Evolutionary conservation across 805 yeast species (phyloP).

Genomic region (Candida peoriensis): DNA sequence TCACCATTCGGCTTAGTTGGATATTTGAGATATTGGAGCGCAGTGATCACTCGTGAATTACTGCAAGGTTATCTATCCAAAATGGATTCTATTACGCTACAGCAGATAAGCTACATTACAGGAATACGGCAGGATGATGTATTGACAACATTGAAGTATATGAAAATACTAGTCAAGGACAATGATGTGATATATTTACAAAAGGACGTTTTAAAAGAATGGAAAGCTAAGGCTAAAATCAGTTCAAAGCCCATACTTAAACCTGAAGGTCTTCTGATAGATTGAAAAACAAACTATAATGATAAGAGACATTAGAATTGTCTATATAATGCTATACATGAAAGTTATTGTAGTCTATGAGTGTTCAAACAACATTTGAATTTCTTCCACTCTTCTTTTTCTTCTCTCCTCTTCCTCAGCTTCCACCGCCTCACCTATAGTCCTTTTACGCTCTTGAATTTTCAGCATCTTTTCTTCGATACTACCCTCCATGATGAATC

Average conservation of each 20-base stretch:
- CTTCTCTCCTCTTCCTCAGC: slow-evolving; percentile 72
- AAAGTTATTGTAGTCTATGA: no score
- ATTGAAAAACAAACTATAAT: slow-evolving; percentile 4
- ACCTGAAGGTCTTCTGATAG: slow-evolving; percentile 4
- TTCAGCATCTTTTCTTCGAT: slow-evolving; percentile 85
- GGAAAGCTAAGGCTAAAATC: slow-evolving; percentile 16
- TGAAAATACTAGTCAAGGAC: slow-evolving; percentile 38
- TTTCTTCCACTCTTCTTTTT: slow-evolving; percentile 65
- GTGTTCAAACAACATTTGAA: slow-evolving; percentile 57
- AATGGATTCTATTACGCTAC: slow-evolving; percentile 34
- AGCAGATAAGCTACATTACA: slow-evolving; percentile 47
- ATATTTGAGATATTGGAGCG: slow-evolving; percentile 74
- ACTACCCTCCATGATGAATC: slow-evolving; percentile 78
- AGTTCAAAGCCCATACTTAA: slow-evolving; percentile 7
- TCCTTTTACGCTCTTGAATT: slow-evolving; percentile 81
- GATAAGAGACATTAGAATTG: slow-evolving; percentile 3
- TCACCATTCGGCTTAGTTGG: slow-evolving; percentile 75
- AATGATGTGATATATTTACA: slow-evolving; percentile 16
- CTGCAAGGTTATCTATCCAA: slow-evolving; percentile 34
- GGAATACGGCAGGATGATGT: slow-evolving; percentile 65
- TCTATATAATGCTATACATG: no score
- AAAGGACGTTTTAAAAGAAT: slow-evolving; percentile 8
- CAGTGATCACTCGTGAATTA: slow-evolving; percentile 40
- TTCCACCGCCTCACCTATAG: slow-evolving; percentile 74
- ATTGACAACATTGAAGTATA: slow-evolving; percentile 49